Percentiles rank a stretch among this genome's conserved stretches.
Evolutionary conservation across 768 basidiomycete genomes (phyloP).

Genomic region (Xerocomus brunneocitrinus): DNA sequence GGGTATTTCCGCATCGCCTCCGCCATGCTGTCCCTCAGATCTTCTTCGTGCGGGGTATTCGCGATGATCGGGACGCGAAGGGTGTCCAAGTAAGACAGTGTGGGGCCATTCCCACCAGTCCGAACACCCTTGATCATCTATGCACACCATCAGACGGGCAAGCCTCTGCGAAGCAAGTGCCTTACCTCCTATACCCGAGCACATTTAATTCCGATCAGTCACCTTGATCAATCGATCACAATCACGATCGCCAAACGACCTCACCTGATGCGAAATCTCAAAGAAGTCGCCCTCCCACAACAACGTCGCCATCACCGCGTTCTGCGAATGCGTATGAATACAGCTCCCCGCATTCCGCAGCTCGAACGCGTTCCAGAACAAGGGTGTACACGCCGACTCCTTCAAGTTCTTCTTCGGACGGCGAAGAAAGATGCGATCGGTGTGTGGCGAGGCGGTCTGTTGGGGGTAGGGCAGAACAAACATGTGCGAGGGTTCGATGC

Average conservation of each 20-base stretch:
- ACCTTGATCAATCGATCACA: neutral
- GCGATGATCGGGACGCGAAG: slow-evolving; percentile 85
- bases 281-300: slow-evolving; percentile 70
- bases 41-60: slow-evolving; percentile 88
- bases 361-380: slow-evolving; percentile 91
- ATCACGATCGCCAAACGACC: neutral
- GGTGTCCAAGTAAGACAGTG: slow-evolving; percentile 81
- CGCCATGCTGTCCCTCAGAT: slow-evolving; percentile 84
- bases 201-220: neutral
- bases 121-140: slow-evolving; percentile 93
- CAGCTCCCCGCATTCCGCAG: slow-evolving; percentile 76
- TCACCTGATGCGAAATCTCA: slow-evolving; percentile 77
- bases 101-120: slow-evolving; percentile 66
- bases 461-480: slow-evolving; percentile 84
- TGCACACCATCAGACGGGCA: neutral
- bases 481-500: slow-evolving; percentile 77
- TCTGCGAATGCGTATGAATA: slow-evolving; percentile 88
- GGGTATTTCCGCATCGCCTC: slow-evolving; percentile 79
- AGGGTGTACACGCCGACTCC: slow-evolving; percentile 83
- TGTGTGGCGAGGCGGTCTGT: slow-evolving; percentile 48
- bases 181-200: slow-evolving; percentile 37
- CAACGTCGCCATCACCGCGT: slow-evolving; percentile 85
- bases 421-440: slow-evolving; percentile 73
- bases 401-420: slow-evolving; percentile 68
- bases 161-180: neutral